Conservation (phyloP, 169 alveolate genomes). For the Besnoitia besnoiti region DNA sequence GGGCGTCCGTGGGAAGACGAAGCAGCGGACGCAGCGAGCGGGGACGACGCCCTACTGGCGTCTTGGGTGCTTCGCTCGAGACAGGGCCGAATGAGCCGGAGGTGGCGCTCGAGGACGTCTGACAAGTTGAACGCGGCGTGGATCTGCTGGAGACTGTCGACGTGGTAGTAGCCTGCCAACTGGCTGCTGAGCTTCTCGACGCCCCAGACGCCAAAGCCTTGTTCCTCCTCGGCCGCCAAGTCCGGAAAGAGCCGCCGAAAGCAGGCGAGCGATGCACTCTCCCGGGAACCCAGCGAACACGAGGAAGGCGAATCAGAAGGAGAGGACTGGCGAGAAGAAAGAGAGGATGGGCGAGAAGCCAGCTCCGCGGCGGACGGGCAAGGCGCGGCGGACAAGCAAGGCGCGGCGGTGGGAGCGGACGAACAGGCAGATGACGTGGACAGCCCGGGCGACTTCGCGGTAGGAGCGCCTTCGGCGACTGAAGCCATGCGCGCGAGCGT, state of each 20-base stretch:
- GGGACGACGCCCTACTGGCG: no score
- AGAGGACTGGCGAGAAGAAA: neutral
- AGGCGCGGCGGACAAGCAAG: no score
- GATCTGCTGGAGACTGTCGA: slow-evolving; percentile 69
- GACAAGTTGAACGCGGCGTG: slow-evolving; percentile 68
- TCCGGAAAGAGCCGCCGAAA: neutral
- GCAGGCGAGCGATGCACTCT: neutral
- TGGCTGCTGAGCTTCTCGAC: neutral
- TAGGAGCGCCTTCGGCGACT: neutral
- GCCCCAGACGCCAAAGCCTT: neutral
- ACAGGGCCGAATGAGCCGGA: neutral
- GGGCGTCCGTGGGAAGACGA: no score
- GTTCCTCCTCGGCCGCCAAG: neutral
- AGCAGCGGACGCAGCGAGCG: no score
- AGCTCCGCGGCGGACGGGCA: no score
- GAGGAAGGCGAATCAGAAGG: neutral
- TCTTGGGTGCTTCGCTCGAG: no score
- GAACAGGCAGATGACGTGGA: neutral
- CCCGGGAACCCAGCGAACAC: neutral
- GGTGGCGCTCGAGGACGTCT: neutral
- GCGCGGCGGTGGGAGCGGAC: neutral
- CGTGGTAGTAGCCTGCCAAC: slow-evolving; percentile 44
- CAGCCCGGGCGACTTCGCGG: neutral
- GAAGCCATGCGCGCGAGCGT: neutral
- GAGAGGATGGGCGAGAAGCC: neutral